Evolutionary conservation across 2,329 filamentous ascomycete genomes (phyloP).

Genomic region (Penicillium sp.): DNA sequence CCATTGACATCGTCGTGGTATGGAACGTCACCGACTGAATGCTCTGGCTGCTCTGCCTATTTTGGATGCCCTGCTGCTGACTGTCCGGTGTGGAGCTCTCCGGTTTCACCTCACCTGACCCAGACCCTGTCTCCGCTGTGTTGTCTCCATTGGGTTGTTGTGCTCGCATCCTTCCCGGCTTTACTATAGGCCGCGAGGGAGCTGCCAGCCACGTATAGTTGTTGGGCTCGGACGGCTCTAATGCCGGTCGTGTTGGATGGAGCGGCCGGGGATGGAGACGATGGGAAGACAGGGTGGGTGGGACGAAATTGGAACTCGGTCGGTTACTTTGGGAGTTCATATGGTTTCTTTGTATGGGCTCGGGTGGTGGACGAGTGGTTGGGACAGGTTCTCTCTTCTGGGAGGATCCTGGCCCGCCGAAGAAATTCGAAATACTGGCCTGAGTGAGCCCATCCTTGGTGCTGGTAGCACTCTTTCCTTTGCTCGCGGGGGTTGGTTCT

Average conservation of each 20-base stretch:
- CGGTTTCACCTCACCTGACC: constrained; percentile 30
- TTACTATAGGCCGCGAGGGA: constrained; percentile 27
- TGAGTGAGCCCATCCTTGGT: constrained; percentile 50
- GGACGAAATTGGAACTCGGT: constrained; percentile 21
- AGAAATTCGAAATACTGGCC: constrained; percentile 59
- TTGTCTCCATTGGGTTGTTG: constrained; percentile 14
- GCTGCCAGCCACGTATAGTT: constrained; percentile 42
- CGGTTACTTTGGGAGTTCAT: constrained; percentile 10
- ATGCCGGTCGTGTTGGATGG: constrained; percentile 36
- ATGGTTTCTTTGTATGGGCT: constrained; percentile 17
- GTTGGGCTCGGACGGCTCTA: constrained; percentile 36
- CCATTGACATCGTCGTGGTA: constrained; percentile 45
- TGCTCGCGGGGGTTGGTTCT: constrained; percentile 22
- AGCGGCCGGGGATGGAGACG: constrained; percentile 38
- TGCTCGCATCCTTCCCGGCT: constrained; percentile 20
- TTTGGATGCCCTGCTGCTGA: background rate
- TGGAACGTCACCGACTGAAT: constrained; percentile 43
- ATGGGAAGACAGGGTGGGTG: constrained; percentile 28
- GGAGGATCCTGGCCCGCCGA: constrained; percentile 35
- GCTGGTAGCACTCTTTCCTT: constrained; percentile 13
- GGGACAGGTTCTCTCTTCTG: constrained; percentile 17
- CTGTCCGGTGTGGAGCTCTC: constrained; percentile 21
- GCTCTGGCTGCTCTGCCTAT: constrained; percentile 3
- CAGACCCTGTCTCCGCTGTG: constrained; percentile 19
- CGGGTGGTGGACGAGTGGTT: constrained; percentile 12